phyloP scores from a whole-genome alignment of 805 yeast genomes.

The Nakazawaea laoshanensis region DNA sequence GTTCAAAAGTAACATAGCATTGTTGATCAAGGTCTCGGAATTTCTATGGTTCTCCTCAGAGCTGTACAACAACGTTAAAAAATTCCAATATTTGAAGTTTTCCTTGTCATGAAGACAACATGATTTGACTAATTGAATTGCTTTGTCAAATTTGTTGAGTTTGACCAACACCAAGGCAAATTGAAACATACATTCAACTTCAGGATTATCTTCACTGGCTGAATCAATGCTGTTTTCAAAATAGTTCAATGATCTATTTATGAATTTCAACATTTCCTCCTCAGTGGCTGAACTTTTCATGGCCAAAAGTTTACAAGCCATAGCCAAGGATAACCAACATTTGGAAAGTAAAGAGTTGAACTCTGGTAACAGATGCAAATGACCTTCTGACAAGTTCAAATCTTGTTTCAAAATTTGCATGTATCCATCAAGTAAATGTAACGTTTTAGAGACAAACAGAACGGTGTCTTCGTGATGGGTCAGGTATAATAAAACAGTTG shows the following conservation, averaged over 20 bases:
- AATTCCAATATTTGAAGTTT: conserved; percentile 11
- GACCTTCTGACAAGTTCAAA: conserved; percentile 2
- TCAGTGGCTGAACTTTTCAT: conserved; percentile 1
- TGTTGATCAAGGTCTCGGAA: conserved; percentile 9
- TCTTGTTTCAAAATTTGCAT: too few species aligned
- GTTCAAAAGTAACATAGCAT: conserved; percentile 12
- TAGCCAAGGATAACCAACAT: conserved; percentile 5
- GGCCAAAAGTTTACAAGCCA: conserved; percentile 5
- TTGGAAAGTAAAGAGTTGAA: neutral
- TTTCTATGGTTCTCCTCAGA: conserved; percentile 9
- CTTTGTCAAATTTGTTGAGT: conserved; percentile 4
- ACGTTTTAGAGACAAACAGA: too few species aligned
- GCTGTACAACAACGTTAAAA: conserved; percentile 9
- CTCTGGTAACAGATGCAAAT: neutral
- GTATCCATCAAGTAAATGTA: too few species aligned
- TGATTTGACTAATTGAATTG: conserved; percentile 8
- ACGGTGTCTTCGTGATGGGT: too few species aligned
- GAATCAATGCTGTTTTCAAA: too few species aligned
- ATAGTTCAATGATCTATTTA: too few species aligned
- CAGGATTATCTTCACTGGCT: neutral
- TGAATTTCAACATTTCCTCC: too few species aligned
- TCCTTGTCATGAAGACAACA: conserved; percentile 8
- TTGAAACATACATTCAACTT: neutral
- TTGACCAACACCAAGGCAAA: conserved; percentile 6
- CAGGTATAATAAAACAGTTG: too few species aligned